A percentile compares a stretch with the other conserved stretches of the same genome.
phyloP scores from a whole-genome alignment of 345 rosid genomes.

The Cochlearia excelsa region DNA sequence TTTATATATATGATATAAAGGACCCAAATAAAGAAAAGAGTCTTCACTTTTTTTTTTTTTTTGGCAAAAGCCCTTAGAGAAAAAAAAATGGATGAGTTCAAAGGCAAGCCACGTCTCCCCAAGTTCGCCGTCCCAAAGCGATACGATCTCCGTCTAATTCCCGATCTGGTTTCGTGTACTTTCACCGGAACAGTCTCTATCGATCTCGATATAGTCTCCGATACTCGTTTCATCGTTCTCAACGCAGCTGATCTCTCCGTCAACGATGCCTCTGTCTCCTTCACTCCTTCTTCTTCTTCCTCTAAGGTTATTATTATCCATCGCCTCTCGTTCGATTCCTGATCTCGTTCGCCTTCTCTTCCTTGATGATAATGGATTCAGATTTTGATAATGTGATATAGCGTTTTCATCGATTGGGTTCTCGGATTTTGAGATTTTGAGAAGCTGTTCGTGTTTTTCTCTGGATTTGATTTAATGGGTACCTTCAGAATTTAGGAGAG shows the following conservation, averaged over 20 bases:
- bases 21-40: not conserved
- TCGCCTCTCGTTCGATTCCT: not conserved
- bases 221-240: conserved; percentile 73
- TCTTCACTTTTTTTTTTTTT: too few species aligned
- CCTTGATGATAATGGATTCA: not conserved
- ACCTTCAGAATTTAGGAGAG: conserved; percentile 1
- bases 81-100: conserved; percentile 69
- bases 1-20: conserved; percentile 2
- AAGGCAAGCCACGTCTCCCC: conserved; percentile 86
- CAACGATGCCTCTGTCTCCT: conserved; percentile 48
- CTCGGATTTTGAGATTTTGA: not conserved
- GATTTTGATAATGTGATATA: conserved; percentile 6
- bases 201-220: conserved; percentile 54
- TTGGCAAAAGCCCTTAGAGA: not conserved
- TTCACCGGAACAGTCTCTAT: conserved; percentile 63
- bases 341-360: not conserved
- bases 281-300: conserved; percentile 37
- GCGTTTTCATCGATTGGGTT: conserved; percentile 2
- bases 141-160: conserved; percentile 70
- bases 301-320: conserved; percentile 45
- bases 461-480: not conserved
- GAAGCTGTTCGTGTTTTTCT: not conserved
- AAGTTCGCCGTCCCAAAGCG: conserved; percentile 77
- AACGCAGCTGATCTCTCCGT: conserved; percentile 89
- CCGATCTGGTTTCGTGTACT: conserved; percentile 71